Conservation (phyloP, 371 early-diverging fungal genomes). For the Mortierella sp. region DNA sequence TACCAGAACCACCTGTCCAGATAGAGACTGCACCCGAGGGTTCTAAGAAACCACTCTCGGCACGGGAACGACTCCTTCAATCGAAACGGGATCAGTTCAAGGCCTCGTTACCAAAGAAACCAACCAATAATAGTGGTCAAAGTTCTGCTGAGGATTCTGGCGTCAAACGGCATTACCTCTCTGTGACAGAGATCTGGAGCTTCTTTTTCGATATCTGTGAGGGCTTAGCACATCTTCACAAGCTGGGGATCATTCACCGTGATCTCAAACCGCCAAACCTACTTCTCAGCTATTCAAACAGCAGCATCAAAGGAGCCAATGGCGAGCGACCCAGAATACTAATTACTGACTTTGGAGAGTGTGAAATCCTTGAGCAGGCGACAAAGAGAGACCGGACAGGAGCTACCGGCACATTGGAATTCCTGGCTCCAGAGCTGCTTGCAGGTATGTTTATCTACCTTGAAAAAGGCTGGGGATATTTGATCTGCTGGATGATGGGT, state of each 20-base stretch:
- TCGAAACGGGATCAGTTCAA: slow-evolving; percentile 42
- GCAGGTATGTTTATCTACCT: slow-evolving; percentile 25
- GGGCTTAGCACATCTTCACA: slow-evolving; percentile 90
- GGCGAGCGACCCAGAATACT: slow-evolving; percentile 76
- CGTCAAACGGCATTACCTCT: slow-evolving; percentile 58
- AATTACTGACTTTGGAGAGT: slow-evolving; percentile 97
- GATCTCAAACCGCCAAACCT: slow-evolving; percentile 95
- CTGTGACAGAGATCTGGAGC: slow-evolving; percentile 78
- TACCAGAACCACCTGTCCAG: slow-evolving; percentile 12
- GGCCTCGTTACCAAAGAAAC: not conserved
- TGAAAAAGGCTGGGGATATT: not conserved
- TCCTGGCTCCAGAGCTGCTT: slow-evolving; percentile 91
- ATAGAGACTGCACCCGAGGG: slow-evolving; percentile 6
- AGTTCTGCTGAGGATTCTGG: not conserved
- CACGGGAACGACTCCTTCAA: slow-evolving; percentile 40
- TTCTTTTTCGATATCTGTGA: slow-evolving; percentile 90
- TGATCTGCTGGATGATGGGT: too few relatives aligned
- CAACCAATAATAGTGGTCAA: not conserved
- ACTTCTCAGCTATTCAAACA: slow-evolving; percentile 75
- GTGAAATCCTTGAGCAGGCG: slow-evolving; percentile 77
- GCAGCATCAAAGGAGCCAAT: slow-evolving; percentile 44
- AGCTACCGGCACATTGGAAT: slow-evolving; percentile 95
- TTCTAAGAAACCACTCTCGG: slow-evolving; percentile 18
- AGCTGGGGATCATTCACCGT: slow-evolving; percentile 85
- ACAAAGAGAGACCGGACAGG: slow-evolving; percentile 82